A percentile compares a stretch with the other conserved stretches of the same genome.
These are phyloP conservation scores for Hagleromyces aurorensis DNA, from an alignment of 805 yeast species.

Conservation along the genomic window DNA sequence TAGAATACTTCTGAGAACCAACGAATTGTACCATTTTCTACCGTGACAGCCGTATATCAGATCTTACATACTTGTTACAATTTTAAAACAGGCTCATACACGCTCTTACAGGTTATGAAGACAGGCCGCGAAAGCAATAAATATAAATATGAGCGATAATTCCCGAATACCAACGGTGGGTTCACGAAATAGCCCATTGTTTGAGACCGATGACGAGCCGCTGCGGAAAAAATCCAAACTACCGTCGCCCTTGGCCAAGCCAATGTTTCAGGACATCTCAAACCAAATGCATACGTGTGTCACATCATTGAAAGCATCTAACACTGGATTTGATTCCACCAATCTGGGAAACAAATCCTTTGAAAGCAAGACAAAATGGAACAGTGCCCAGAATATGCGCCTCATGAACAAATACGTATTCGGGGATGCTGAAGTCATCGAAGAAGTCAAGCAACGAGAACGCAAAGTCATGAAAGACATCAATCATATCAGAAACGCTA, in stretches of 20 bases:
- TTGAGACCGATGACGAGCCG: constrained; percentile 3
- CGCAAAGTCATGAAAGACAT: constrained; percentile 27
- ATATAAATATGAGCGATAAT: constrained; percentile 8
- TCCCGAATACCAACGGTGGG: constrained; percentile 16
- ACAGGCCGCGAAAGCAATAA: too few relatives aligned
- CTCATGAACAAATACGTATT: constrained; percentile 22
- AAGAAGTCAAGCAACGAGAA: constrained; percentile 27
- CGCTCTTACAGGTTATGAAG: too few relatives aligned
- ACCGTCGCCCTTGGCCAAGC: constrained; percentile 5
- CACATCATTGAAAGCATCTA: too few relatives aligned
- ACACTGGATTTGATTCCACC: too few relatives aligned
- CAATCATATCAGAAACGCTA: constrained; percentile 20
- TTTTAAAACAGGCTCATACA: too few relatives aligned
- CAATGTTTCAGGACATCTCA: constrained; percentile 16
- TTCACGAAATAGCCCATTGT: too few relatives aligned
- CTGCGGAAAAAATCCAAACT: constrained; percentile 9
- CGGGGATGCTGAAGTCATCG: constrained; percentile 28
- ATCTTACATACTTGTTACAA: too few relatives aligned
- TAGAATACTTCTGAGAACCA: too few relatives aligned
- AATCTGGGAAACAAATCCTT: too few relatives aligned
- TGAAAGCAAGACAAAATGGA: neutral
- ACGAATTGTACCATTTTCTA: too few relatives aligned
- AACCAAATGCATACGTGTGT: constrained; percentile 8
- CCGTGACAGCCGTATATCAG: too few relatives aligned
- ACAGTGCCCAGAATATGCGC: constrained; percentile 12